Conservation (phyloP, 345 rosid species). For the Pistacia vera region DNA sequence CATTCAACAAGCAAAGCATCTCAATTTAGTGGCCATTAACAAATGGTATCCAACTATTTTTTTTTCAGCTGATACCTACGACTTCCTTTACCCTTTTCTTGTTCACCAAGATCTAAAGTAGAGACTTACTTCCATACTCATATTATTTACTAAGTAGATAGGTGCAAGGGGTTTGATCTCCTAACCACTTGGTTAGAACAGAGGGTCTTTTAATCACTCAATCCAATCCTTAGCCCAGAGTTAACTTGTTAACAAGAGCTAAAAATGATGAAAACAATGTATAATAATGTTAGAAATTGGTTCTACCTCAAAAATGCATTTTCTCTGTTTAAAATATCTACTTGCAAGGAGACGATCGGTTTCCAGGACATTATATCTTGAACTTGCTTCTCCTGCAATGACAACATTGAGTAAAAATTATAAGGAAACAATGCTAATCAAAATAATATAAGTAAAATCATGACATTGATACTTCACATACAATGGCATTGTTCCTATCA, state of each 20-base stretch:
- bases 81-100: too few relatives aligned
- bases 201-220: too few relatives aligned
- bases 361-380: conserved; percentile 47
- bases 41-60: too few relatives aligned
- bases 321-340: conserved; percentile 38
- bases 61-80: too few relatives aligned
- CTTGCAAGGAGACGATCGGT: conserved; percentile 34
- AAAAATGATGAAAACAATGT: background rate
- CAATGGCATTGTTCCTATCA: conserved; percentile 32
- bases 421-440: conserved; percentile 1
- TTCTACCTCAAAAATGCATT: conserved; percentile 44
- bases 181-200: too few relatives aligned
- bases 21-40: too few relatives aligned
- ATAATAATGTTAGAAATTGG: background rate
- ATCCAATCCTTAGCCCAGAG: background rate
- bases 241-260: background rate
- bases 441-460: background rate
- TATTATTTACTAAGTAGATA: too few relatives aligned
- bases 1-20: too few relatives aligned
- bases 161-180: too few relatives aligned
- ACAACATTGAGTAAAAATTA: background rate
- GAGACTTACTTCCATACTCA: too few relatives aligned
- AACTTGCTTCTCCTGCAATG: conserved; percentile 47
- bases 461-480: conserved; percentile 20
- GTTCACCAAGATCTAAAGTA: too few relatives aligned